Evolutionary conservation across 352 stramenopile species (phyloP).

Genomic region (Halophytophthora polymorphica): DNA sequence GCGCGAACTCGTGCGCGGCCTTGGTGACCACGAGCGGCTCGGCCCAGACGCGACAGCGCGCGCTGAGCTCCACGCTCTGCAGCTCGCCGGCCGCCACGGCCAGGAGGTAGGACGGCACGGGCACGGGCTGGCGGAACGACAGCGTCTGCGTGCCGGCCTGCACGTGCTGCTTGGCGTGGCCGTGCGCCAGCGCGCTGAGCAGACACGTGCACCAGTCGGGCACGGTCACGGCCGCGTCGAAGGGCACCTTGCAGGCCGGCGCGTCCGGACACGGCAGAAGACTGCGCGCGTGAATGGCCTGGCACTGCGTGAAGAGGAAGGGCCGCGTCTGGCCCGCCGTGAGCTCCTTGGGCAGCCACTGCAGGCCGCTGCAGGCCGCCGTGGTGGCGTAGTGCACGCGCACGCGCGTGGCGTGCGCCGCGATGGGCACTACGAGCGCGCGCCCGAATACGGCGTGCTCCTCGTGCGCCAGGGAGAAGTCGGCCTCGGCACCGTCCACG

Average conservation of each 20-base stretch:
- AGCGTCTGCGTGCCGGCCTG: conserved; percentile 40
- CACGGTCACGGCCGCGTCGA: conserved; percentile 88
- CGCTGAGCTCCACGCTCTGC: conserved; percentile 83
- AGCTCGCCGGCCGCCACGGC: conserved; percentile 92
- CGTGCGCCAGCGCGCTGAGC: conserved; percentile 81
- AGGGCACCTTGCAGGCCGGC: conserved; percentile 93
- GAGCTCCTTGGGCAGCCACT: conserved; percentile 92
- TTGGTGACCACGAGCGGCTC: conserved; percentile 92
- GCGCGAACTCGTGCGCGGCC: conserved; percentile 92
- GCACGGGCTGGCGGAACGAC: conserved; percentile 88
- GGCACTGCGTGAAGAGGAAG: conserved; percentile 94
- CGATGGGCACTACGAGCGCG: conserved; percentile 53
- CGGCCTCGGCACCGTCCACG: conserved; percentile 41
- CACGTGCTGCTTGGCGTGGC: conserved; percentile 22
- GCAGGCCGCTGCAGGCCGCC: conserved; percentile 63
- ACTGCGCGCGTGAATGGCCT: conserved; percentile 94
- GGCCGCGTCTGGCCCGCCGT: conserved; percentile 93
- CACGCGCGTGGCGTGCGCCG: conserved; percentile 44
- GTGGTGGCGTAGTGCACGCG: conserved; percentile 81
- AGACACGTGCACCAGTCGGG: conserved; percentile 91
- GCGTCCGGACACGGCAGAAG: conserved; percentile 96
- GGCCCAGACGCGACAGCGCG: conserved; percentile 89
- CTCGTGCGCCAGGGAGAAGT: conserved; percentile 57
- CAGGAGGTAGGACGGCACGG: conserved; percentile 95
- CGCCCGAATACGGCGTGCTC: conserved; percentile 64